phyloP scores from a whole-genome alignment of 1,139 yeast species.

The Hansenula lynferdii region DNA sequence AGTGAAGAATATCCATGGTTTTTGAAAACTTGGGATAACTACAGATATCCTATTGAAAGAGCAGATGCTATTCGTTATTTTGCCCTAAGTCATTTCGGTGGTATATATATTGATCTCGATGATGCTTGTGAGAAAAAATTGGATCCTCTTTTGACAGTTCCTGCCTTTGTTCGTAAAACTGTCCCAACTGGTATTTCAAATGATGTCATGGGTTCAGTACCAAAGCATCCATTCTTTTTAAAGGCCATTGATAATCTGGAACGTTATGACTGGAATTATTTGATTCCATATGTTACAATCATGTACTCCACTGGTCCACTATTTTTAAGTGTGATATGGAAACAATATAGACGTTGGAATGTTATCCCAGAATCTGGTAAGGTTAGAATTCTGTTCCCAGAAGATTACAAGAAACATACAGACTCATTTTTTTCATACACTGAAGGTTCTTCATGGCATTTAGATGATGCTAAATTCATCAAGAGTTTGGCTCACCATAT shows the following conservation, averaged over 20 bases:
- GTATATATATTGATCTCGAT: constrained; percentile 85
- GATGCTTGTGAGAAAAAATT: constrained; percentile 77
- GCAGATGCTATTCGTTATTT: constrained; percentile 94
- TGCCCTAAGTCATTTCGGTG: constrained; percentile 79
- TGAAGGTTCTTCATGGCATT: constrained; percentile 86
- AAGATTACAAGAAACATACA: constrained; percentile 55
- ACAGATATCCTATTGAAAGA: constrained; percentile 77
- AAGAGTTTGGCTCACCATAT: constrained; percentile 69
- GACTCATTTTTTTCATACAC: constrained; percentile 67
- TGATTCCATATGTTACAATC: constrained; percentile 83
- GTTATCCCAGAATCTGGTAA: constrained; percentile 58
- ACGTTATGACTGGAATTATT: constrained; percentile 62
- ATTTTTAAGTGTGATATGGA: constrained; percentile 81
- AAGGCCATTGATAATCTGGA: constrained; percentile 63
- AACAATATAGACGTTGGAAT: constrained; percentile 73
- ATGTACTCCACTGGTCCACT: constrained; percentile 95
- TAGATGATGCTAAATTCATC: constrained; percentile 76
- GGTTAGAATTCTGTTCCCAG: constrained; percentile 66
- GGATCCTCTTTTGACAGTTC: constrained; percentile 75
- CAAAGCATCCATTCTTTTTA: constrained; percentile 79
- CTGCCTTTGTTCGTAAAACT: constrained; percentile 86
- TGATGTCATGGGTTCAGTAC: constrained; percentile 89
- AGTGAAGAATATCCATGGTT: constrained; percentile 84
- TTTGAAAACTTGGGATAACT: constrained; percentile 68
- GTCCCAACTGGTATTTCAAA: constrained; percentile 89